Evolutionary conservation across 495 filamentous ascomycete genomes (phyloP), one percentile per base, ranked within the genome.

Genomic region (Podospora pseudoanserina): DNA sequence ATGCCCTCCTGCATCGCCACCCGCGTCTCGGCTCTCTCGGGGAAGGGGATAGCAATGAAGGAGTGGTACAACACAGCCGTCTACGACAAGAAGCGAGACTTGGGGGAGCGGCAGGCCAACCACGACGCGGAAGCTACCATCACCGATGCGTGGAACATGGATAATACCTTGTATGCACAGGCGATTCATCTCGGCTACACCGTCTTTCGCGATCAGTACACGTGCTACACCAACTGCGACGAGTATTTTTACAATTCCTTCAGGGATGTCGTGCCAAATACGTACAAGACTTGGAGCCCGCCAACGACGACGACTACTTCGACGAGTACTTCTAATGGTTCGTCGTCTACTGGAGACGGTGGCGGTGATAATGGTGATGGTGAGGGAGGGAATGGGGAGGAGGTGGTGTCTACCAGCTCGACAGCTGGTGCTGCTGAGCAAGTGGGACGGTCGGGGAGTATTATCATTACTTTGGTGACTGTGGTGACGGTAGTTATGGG

Each of bases 1-100:
- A 58, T 58, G 55, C 55, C 55, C 55, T 19, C n/a, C 55, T 58
- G 55, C 55, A 18, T 58, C 19, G 55, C n/a, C n/a, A 58, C 55
- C n/a, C 5, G 5, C 2, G 55, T 58, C 5, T 20, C 55, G 6
- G 55, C 55, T 13, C 55, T 58, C 55, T 58, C 55, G 18, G 55
- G 55, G 7, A 58, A 58, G 23, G n/a, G n/a, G 6, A 19, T 58
- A 2, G 23, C 55, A 7, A 58, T 58, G 55, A 58, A 58, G 55
- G 7, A 7, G 55, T 58, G 55, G 55, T 9, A 19, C n/a, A 26
- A 58, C n/a, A 19, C n/a, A 15, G n/a, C n/a, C 4, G 55, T 58
- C 55, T 58, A 26, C n/a, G 55, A 58, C n/a, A 58, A 58, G 55
- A 58, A 58, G 18, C 55, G 55, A 7, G 23, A 58, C n/a, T 26